phyloP scores from a whole-genome alignment of 257 asterid species.

The Nicotiana otophora region DNA sequence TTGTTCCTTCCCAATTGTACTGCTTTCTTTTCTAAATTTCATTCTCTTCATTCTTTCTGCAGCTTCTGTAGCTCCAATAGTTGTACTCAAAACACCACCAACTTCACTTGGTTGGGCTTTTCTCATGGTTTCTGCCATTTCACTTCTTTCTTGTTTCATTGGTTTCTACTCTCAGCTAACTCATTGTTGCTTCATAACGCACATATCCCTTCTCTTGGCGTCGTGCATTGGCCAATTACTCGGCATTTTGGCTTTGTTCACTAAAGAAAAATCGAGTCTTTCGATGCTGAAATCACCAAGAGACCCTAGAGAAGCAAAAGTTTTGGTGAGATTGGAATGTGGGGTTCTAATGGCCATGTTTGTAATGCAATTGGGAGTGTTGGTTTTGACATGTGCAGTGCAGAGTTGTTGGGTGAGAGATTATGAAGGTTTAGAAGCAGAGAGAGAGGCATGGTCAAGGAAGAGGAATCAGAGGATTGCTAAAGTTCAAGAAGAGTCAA shows the following conservation, averaged over 20 bases:
- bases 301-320: constrained; percentile 63
- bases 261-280: constrained; percentile 52
- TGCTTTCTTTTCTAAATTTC: constrained; percentile 56
- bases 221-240: constrained; percentile 52
- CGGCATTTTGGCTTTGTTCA: constrained; percentile 50
- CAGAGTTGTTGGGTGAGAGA: constrained; percentile 57
- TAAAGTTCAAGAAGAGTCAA: constrained; percentile 43
- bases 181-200: constrained; percentile 55
- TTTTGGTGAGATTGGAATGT: constrained; percentile 71
- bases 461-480: constrained; percentile 47
- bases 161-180: constrained; percentile 70
- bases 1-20: constrained; percentile 54
- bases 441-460: constrained; percentile 36
- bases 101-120: constrained; percentile 66
- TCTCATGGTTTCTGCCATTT: constrained; percentile 44
- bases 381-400: constrained; percentile 46
- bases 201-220: constrained; percentile 53
- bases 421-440: constrained; percentile 47
- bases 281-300: constrained; percentile 40
- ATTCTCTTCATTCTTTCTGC: constrained; percentile 67
- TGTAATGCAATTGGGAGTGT: constrained; percentile 54
- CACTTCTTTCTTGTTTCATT: constrained; percentile 47
- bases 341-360: constrained; percentile 74
- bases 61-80: constrained; percentile 58
- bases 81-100: constrained; percentile 62